Conservation (phyloP, 352 stramenopile genomes). For the Blastocystis hominis region DNA sequence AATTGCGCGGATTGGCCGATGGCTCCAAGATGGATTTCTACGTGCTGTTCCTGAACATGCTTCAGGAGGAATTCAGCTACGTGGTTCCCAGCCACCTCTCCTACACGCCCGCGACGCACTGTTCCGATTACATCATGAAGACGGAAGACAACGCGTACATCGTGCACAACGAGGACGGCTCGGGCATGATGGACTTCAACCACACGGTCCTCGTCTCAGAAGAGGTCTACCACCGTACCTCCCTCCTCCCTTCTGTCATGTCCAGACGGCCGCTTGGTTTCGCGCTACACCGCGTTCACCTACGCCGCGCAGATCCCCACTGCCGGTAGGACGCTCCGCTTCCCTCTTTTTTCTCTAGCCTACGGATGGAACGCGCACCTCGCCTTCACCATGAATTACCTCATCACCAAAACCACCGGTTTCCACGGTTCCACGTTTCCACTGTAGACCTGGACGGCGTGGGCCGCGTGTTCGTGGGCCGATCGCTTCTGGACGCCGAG, state of each 20-base stretch:
- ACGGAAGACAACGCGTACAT: conserved; percentile 42
- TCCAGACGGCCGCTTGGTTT: conserved; percentile 6
- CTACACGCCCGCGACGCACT: conserved; percentile 20
- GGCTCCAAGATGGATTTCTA: conserved; percentile 24
- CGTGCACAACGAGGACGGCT: conserved; percentile 56
- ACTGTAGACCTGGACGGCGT: conserved; percentile 29
- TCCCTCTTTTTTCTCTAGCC: background rate
- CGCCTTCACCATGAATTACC: conserved; percentile 57
- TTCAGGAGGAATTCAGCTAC: conserved; percentile 54
- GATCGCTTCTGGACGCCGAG: conserved; percentile 31
- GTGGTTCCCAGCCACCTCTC: conserved; percentile 28
- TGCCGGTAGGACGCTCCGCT: background rate
- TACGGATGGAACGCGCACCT: conserved; percentile 56
- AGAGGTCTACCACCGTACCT: conserved; percentile 24
- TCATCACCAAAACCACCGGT: conserved; percentile 37
- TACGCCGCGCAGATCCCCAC: conserved; percentile 56
- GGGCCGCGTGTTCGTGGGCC: conserved; percentile 47
- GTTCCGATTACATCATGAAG: conserved; percentile 51
- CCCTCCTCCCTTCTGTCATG: background rate
- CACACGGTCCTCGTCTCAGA: conserved; percentile 51
- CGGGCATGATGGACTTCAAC: conserved; percentile 55
- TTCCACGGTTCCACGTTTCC: background rate
- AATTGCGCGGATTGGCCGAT: conserved; percentile 35
- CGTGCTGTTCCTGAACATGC: conserved; percentile 53
- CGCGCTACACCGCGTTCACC: conserved; percentile 46